phyloP scores from a whole-genome alignment of 2,329 filamentous ascomycete genomes.

The Lachnellula suecica region DNA sequence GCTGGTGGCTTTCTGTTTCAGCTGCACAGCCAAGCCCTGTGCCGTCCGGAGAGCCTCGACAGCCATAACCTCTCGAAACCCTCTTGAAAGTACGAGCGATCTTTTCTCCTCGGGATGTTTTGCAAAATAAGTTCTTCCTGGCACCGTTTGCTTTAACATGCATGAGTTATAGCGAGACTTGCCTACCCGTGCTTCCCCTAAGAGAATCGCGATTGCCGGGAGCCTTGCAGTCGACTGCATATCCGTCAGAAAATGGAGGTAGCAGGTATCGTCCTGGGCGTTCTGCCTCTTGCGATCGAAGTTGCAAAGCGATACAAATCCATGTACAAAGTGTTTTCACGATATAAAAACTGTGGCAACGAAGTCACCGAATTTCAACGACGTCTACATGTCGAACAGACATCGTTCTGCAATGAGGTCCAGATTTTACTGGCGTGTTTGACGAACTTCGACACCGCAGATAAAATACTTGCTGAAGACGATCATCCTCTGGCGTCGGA shows the following conservation, averaged over 20 bases:
- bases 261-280: background rate
- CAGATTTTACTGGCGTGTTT: constrained; percentile 1
- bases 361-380: constrained; percentile 1
- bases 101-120: background rate
- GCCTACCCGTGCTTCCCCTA: too few relatives aligned
- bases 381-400: constrained; percentile 1
- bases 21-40: too few relatives aligned
- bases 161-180: too few relatives aligned
- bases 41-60: background rate
- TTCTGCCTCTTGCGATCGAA: background rate
- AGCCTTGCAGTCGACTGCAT: too few relatives aligned
- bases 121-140: background rate
- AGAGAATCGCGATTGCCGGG: too few relatives aligned
- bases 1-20: background rate
- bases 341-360: background rate
- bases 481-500: background rate
- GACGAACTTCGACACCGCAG: background rate
- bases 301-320: background rate
- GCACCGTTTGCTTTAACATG: background rate
- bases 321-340: background rate
- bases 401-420: background rate
- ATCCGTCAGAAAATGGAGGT: background rate
- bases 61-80: background rate
- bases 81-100: too few relatives aligned
- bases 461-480: background rate